Evolutionary conservation across 306 rosid species (phyloP), one percentile per base, ranked within the genome.

Genomic region (Prinsepia uniflora): DNA sequence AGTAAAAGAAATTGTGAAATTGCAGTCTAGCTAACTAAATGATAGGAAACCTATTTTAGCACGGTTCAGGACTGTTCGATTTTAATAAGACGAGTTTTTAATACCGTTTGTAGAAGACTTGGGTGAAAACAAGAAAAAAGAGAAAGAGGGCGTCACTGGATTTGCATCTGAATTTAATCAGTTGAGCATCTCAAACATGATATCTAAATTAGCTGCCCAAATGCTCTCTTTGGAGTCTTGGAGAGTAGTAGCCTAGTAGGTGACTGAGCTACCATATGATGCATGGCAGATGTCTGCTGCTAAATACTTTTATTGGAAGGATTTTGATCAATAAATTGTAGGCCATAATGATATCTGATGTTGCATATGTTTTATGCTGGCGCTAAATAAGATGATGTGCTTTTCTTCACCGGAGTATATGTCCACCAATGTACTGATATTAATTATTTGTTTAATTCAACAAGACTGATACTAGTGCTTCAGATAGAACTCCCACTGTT

Each of bases 401-500:
- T 49, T 49, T 15, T 14, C 48, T 15, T 49, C 6, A 3, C 36
- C 36, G 5, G 20, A 9, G 30, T 67, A 10, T 43, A 5, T 30
- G 22, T 43, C 30, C 30, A 14, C 10, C 47, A 52, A 52, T 52
- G 1, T 48, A 30, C 45, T 14, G 34, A 64, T 19, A 30, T 2
- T 30, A 30, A 5, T 43, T 64, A 11, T 15, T 15, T 40, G 22
- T 8, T 6, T 2, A 63, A 52, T 73, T 50, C 10, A 36, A 62
- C 22, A 0, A 30, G 69, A 44, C 22, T 54, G 71, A 74, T 20
- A 22, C 46, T 41, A 17, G 19, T 22, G 55, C 45, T 65, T 53
- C 71, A 22, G 71, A 64, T 54, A 73, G 53, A 65, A 44, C 53
- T 65, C 71, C 40, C 4, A 42, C 54, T 10, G 62, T 69, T 62